These are phyloP conservation scores for Thelonectria rubi DNA, from an alignment of 2,329 filamentous ascomycete genomes.

Conservation along the genomic window DNA sequence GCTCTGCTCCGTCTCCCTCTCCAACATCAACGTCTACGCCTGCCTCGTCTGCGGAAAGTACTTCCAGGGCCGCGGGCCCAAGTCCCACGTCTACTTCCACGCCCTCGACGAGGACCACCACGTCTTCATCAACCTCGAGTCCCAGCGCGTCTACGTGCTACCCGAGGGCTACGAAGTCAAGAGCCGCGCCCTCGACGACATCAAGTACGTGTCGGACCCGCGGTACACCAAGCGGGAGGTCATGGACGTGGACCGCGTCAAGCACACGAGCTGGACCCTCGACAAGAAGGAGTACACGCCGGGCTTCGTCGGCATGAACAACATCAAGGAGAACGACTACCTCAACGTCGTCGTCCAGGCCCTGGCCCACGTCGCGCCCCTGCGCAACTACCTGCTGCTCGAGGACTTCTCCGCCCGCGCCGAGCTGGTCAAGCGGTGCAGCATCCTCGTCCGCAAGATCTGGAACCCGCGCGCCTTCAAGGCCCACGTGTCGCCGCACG, in stretches of 20 bases:
- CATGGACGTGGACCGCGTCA: slow-evolving; percentile 75
- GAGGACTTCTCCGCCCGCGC: slow-evolving; percentile 77
- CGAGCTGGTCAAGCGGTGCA: slow-evolving; percentile 88
- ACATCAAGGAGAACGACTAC: slow-evolving; percentile 99
- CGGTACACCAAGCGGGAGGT: slow-evolving; percentile 85
- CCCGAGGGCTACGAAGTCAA: slow-evolving; percentile 97
- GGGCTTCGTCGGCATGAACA: slow-evolving; percentile 98
- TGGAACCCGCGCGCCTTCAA: slow-evolving; percentile 99
- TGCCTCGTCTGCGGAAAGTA: slow-evolving; percentile 98
- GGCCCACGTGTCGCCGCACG: slow-evolving; percentile 95
- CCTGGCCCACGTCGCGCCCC: slow-evolving; percentile 85
- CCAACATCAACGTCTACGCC: slow-evolving; percentile 98
- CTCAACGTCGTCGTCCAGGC: slow-evolving; percentile 95
- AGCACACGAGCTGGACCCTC: slow-evolving; percentile 75
- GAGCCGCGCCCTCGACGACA: slow-evolving; percentile 94
- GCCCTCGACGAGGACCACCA: slow-evolving; percentile 94
- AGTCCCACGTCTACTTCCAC: slow-evolving; percentile 97
- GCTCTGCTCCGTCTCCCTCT: slow-evolving; percentile 92
- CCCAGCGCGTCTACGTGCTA: slow-evolving; percentile 88
- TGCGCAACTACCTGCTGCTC: slow-evolving; percentile 91
- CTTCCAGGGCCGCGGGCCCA: slow-evolving; percentile 91
- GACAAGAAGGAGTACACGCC: slow-evolving; percentile 87
- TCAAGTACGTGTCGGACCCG: slow-evolving; percentile 97
- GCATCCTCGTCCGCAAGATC: slow-evolving; percentile 91
- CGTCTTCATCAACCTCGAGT: slow-evolving; percentile 98